A percentile compares a stretch with the other conserved stretches of the same genome.
phyloP scores from a whole-genome alignment of 441 rosid genomes.

The Isatis lusitanica region DNA sequence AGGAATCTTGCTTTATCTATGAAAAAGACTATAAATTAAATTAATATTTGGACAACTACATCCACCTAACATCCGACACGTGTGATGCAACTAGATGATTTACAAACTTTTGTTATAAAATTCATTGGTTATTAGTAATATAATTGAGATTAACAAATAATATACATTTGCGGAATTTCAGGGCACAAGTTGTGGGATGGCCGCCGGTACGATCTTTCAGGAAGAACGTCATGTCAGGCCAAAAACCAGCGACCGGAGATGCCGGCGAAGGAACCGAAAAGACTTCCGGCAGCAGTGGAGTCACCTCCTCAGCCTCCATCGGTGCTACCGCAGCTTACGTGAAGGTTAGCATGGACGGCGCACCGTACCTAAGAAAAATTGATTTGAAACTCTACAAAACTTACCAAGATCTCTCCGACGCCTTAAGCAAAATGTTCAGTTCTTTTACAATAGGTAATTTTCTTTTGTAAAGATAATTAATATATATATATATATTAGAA shows the following conservation, averaged over 20 bases:
- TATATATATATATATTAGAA: background rate
- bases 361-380: slow-evolving; percentile 87
- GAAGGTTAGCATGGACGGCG: slow-evolving; percentile 98
- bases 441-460: slow-evolving; percentile 75
- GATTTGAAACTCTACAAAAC: slow-evolving; percentile 81
- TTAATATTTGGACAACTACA: slow-evolving; percentile 14
- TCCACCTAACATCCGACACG: slow-evolving; percentile 36
- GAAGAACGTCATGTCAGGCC: slow-evolving; percentile 74
- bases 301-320: slow-evolving; percentile 26
- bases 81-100: slow-evolving; percentile 10
- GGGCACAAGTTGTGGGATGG: slow-evolving; percentile 99
- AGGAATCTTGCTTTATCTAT: slow-evolving; percentile 65
- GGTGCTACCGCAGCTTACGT: slow-evolving; percentile 56
- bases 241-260: slow-evolving; percentile 42
- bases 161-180: slow-evolving; percentile 29
- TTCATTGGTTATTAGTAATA: background rate
- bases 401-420: slow-evolving; percentile 75
- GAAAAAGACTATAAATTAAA: background rate
- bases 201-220: slow-evolving; percentile 90
- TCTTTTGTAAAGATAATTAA: background rate
- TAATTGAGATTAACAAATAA: background rate
- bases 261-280: slow-evolving; percentile 42
- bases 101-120: background rate
- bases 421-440: slow-evolving; percentile 88
- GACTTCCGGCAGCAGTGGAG: slow-evolving; percentile 32